Conservation (phyloP, 257 asterid species). For the Jacaranda mimosifolia region DNA sequence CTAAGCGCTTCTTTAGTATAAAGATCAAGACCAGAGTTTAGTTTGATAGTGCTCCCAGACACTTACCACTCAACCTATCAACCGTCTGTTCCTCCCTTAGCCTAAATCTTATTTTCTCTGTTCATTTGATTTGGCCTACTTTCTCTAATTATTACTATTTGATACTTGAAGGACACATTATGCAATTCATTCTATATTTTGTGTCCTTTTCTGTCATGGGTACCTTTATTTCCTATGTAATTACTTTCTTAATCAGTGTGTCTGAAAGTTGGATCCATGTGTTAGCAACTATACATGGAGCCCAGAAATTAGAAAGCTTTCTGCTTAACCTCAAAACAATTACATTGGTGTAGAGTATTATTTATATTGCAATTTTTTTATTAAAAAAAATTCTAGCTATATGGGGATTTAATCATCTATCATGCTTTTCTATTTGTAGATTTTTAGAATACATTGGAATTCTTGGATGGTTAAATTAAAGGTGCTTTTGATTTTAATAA, state of each 20-base stretch:
- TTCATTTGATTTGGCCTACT: background rate
- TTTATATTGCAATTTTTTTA: too few relatives aligned
- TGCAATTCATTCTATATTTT: background rate
- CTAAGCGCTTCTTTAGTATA: too few relatives aligned
- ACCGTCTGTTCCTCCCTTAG: too few relatives aligned
- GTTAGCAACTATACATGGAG: background rate
- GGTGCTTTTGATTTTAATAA: conserved; percentile 78
- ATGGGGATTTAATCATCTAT: conserved; percentile 5
- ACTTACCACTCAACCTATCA: background rate
- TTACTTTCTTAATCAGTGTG: background rate
- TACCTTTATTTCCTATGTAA: background rate
- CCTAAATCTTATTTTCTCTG: background rate
- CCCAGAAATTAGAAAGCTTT: background rate
- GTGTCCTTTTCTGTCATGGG: background rate
- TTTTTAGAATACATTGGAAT: conserved; percentile 72
- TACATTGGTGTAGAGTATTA: background rate
- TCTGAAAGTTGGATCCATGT: background rate
- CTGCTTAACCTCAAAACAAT: background rate
- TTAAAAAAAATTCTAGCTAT: background rate
- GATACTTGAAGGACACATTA: background rate
- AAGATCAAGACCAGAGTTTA: too few relatives aligned
- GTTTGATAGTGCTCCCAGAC: background rate
- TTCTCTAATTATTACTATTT: background rate
- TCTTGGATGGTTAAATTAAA: conserved; percentile 64
- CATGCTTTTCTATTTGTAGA: conserved; percentile 42